These are phyloP conservation scores for Aspergillus cejpii DNA, from an alignment of 2,329 filamentous ascomycete genomes.

Conservation along the genomic window DNA sequence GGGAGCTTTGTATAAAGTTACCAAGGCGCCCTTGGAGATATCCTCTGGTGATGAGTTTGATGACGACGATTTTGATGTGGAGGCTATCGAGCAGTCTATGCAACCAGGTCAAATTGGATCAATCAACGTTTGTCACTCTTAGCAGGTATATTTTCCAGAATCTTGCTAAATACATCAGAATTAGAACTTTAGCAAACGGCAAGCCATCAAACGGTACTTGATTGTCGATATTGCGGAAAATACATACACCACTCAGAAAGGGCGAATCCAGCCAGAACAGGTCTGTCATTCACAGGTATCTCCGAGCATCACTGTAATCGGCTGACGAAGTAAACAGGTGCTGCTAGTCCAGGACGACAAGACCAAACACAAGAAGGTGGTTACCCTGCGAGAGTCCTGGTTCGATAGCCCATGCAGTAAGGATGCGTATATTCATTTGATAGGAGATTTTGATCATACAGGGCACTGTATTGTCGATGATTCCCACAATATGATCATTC, in stretches of 20 bases:
- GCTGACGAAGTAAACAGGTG: slow-evolving; percentile 49
- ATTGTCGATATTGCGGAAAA: slow-evolving; percentile 66
- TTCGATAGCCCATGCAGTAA: slow-evolving; percentile 67
- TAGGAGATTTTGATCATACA: slow-evolving; percentile 63
- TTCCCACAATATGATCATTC: slow-evolving; percentile 73
- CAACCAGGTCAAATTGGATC: slow-evolving; percentile 62
- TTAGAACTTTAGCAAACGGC: slow-evolving; percentile 57
- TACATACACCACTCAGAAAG: slow-evolving; percentile 59
- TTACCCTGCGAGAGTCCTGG: slow-evolving; percentile 82
- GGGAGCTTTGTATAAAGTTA: neutral
- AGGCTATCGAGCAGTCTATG: slow-evolving; percentile 56
- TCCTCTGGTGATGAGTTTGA: slow-evolving; percentile 66
- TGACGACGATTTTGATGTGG: slow-evolving; percentile 56
- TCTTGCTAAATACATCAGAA: slow-evolving; percentile 60
- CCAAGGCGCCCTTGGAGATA: slow-evolving; percentile 27
- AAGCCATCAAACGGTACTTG: slow-evolving; percentile 79
- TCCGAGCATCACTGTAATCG: neutral
- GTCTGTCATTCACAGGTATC: slow-evolving; percentile 44
- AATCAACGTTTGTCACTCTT: slow-evolving; percentile 56
- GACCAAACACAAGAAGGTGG: slow-evolving; percentile 57
- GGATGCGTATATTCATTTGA: slow-evolving; percentile 76
- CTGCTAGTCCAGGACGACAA: slow-evolving; percentile 75
- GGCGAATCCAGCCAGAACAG: slow-evolving; percentile 61
- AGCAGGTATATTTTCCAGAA: slow-evolving; percentile 26
- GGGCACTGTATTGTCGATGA: slow-evolving; percentile 81